phyloP scores from a whole-genome alignment of 2,329 filamentous ascomycete genomes.

The Microdochium bolleyi region DNA sequence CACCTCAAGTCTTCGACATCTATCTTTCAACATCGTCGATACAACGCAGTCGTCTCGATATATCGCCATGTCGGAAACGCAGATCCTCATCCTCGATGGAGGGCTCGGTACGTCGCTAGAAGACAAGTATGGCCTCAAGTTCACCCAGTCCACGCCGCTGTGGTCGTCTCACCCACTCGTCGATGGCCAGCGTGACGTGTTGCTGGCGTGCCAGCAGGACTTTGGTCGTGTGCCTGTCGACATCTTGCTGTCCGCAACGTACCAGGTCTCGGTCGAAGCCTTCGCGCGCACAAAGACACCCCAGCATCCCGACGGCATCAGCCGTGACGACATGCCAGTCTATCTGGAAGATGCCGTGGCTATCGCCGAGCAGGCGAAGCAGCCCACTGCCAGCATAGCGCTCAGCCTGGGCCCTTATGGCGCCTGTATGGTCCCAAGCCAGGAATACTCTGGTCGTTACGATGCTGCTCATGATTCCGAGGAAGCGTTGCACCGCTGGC shows the following conservation, averaged over 20 bases:
- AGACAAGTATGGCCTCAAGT: slow-evolving; percentile 44
- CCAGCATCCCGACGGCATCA: slow-evolving; percentile 34
- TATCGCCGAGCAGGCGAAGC: slow-evolving; percentile 28
- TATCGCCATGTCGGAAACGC: slow-evolving; percentile 1
- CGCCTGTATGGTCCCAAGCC: slow-evolving; percentile 56
- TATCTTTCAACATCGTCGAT: too few species aligned
- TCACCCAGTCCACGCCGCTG: slow-evolving; percentile 44
- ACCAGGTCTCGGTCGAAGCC: slow-evolving; percentile 52
- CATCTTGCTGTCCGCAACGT: slow-evolving; percentile 59
- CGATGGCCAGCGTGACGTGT: slow-evolving; percentile 34
- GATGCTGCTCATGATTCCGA: slow-evolving; percentile 36
- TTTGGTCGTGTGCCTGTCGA: slow-evolving; percentile 51
- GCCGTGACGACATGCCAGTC: slow-evolving; percentile 24
- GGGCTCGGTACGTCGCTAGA: slow-evolving; percentile 61
- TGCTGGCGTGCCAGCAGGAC: slow-evolving; percentile 45
- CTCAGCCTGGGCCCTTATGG: slow-evolving; percentile 60
- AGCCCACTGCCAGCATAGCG: slow-evolving; percentile 32
- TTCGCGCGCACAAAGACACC: slow-evolving; percentile 41
- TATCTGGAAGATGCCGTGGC: slow-evolving; percentile 35
- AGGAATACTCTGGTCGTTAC: slow-evolving; percentile 58
- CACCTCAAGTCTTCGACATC: too few species aligned
- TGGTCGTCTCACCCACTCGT: slow-evolving; percentile 64
- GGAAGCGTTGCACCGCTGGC: slow-evolving; percentile 45
- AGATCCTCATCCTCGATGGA: slow-evolving; percentile 52
- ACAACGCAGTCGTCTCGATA: too few species aligned